Conservation (phyloP, 2,329 filamentous ascomycete genomes). For the Didymella pinodella region DNA sequence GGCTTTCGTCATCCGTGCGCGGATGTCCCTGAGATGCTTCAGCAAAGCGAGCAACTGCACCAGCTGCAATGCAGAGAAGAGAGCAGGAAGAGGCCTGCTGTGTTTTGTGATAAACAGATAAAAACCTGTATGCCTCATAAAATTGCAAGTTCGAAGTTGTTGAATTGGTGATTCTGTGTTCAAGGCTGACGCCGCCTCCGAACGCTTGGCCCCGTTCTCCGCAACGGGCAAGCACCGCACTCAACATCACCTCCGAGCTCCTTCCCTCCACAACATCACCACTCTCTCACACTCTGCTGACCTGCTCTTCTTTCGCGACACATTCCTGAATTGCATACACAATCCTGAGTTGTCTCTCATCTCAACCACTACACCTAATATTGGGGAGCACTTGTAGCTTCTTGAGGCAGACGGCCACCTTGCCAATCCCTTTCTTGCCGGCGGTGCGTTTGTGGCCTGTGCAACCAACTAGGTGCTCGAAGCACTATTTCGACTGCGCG, state of each 20-base stretch:
- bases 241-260: constrained; percentile 34
- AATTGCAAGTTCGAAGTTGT: not conserved
- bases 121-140: not conserved
- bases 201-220: constrained; percentile 24
- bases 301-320: constrained; percentile 4
- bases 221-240: constrained; percentile 31
- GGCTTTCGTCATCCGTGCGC: constrained; percentile 25
- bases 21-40: constrained; percentile 20
- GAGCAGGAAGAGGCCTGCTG: not conserved
- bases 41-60: constrained; percentile 2
- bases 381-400: constrained; percentile 21
- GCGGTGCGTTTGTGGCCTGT: constrained; percentile 19
- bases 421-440: constrained; percentile 36
- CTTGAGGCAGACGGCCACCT: constrained; percentile 30
- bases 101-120: not conserved
- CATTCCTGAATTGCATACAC: not conserved
- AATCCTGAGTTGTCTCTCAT: constrained; percentile 6
- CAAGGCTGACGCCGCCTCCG: constrained; percentile 20
- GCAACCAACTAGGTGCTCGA: constrained; percentile 22
- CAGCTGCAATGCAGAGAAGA: not conserved
- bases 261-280: constrained; percentile 33
- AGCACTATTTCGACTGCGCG: constrained; percentile 18
- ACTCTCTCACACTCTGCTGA: constrained; percentile 18
- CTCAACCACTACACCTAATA: not conserved
- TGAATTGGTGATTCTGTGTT: not conserved